Evolutionary conservation across 2,329 filamentous ascomycete species (phyloP), one percentile per base, ranked within the genome.

Genomic region (Calonectria naviculata): DNA sequence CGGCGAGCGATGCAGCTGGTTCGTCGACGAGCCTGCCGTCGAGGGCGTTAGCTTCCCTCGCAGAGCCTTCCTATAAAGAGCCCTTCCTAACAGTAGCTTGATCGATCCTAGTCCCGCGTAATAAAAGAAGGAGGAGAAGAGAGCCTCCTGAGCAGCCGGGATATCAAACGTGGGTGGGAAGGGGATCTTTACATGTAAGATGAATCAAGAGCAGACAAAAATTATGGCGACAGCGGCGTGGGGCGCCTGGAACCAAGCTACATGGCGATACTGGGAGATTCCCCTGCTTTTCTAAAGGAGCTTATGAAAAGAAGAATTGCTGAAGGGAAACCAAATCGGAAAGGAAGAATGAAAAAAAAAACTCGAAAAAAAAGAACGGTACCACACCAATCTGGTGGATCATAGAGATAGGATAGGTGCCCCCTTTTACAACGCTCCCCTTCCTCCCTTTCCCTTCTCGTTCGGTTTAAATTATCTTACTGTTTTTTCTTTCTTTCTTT

Each of bases 1-100:
- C 4, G 94, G 94, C 52, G 95, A 98, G 75, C 93, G 95, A 78
- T 95, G 95, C 80, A 97, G 92, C 85, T 99, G 97, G 97, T 98
- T 99, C 82, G 95, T 95, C 49, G 97, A 98, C 82, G 89, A 92
- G 79, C 87, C 93, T 5, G 96, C 97, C 56, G 92, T 97, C 15
- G 93, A 98, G 80, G 95, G 94, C 5, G 94, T 99, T 15, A 87
- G 88, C 71, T 98, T 94, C 81, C 94, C 95, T 28, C 89, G 93
- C 80, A 92, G 93, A 76, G 92, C 93, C 24, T 90, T 89, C 78
- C 81, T 90, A 80, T 89, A 67, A 78, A 70, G 61, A 41, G 31
- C 26, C 26, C 13, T 21, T 34, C 29, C 49, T 31, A 34, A 68
- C 67, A 26, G 52, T 67, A 75, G 44, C 65, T 70, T 67, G 36